Evolutionary conservation across 2,329 filamentous ascomycete genomes (phyloP).

Genomic region (Calycina herbarum): DNA sequence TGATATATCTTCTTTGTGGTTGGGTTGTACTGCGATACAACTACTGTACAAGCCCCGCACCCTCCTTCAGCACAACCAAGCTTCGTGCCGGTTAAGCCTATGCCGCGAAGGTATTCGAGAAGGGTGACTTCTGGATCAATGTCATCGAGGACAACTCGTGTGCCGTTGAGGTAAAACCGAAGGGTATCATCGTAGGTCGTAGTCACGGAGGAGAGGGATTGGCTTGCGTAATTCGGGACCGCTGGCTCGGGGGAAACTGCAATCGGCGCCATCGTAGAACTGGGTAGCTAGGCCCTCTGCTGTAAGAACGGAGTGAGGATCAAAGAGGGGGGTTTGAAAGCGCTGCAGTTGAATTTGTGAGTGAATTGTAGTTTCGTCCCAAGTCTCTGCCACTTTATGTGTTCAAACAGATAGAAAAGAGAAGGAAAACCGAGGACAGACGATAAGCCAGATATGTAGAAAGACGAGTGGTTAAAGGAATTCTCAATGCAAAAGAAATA

Average conservation of each 20-base stretch:
- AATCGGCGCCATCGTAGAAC: constrained; percentile 52
- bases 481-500: neutral
- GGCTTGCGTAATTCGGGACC: constrained; percentile 26
- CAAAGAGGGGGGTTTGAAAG: too few species aligned
- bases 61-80: constrained; percentile 95
- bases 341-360: neutral
- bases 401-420: neutral
- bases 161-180: constrained; percentile 93
- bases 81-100: constrained; percentile 94
- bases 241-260: constrained; percentile 51
- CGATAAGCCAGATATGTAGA: neutral
- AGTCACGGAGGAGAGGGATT: constrained; percentile 62
- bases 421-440: neutral
- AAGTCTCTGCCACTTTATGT: neutral
- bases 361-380: neutral
- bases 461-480: neutral
- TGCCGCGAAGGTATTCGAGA: constrained; percentile 87
- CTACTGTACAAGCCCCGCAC: constrained; percentile 94
- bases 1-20: constrained; percentile 86
- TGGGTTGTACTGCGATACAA: constrained; percentile 90
- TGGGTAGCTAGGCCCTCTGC: neutral
- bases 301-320: too few species aligned
- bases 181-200: constrained; percentile 82
- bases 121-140: constrained; percentile 91
- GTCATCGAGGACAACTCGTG: constrained; percentile 79